Evolutionary conservation across 2,329 filamentous ascomycete genomes (phyloP).

Genomic region (Cytospora paraplurivora): DNA sequence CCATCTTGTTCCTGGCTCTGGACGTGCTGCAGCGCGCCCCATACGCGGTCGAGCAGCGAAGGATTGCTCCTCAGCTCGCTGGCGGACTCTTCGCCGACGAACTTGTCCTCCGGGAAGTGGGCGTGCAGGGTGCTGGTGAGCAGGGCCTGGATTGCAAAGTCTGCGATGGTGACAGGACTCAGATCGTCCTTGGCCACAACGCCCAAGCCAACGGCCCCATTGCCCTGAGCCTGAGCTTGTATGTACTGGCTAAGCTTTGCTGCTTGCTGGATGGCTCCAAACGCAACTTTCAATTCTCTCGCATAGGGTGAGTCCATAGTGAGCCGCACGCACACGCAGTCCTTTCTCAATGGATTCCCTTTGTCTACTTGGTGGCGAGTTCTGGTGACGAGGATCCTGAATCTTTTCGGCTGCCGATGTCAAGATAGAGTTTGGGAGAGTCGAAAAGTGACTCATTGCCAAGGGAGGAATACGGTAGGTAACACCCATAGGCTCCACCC

Average conservation of each 20-base stretch:
- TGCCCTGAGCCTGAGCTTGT: slow-evolving; percentile 15
- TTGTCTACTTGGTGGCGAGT: neutral
- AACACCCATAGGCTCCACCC: no score
- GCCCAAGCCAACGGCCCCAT: slow-evolving; percentile 44
- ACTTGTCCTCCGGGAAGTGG: slow-evolving; percentile 51
- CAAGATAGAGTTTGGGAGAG: neutral
- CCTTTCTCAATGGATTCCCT: neutral
- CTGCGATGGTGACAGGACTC: slow-evolving; percentile 60
- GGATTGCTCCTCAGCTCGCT: slow-evolving; percentile 48
- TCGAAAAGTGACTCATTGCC: neutral
- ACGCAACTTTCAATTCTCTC: slow-evolving; percentile 47
- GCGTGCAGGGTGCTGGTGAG: slow-evolving; percentile 52
- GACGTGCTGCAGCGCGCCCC: slow-evolving; percentile 34
- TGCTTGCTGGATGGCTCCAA: slow-evolving; percentile 47
- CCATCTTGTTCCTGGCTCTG: slow-evolving; percentile 14
- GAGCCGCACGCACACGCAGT: no score
- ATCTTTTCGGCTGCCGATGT: neutral
- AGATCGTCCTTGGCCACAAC: slow-evolving; percentile 56
- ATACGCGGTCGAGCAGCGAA: slow-evolving; percentile 49
- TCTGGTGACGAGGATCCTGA: neutral
- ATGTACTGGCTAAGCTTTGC: slow-evolving; percentile 45
- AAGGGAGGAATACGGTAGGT: no score
- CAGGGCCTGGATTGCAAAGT: slow-evolving; percentile 61
- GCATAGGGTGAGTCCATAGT: slow-evolving; percentile 48
- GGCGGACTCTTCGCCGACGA: slow-evolving; percentile 60